Base-by-base conservation (phyloP, 2,329 filamentous ascomycete genomes). In the Fusarium stilboides region DNA sequence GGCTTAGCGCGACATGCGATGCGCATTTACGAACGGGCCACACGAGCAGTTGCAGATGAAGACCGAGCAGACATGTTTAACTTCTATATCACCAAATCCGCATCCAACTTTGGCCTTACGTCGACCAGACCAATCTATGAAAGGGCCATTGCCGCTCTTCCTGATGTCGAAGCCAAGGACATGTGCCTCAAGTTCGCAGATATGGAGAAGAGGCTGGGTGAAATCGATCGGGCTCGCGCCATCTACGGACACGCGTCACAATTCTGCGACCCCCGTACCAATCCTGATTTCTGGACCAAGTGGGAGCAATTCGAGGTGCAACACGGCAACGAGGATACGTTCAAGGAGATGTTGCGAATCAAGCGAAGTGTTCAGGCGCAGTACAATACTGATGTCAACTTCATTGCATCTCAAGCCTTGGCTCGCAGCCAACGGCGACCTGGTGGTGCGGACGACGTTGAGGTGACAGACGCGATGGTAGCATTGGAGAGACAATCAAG, bases 161-260 rank as follows among this genome's bases (percentile, higher is more conserved):
- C 97, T 0, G 96, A 99, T 80, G 88, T 86, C 66, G 96, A 98
- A 80, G 96, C 95, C 8, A 94, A 94, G 77, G 93, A 96, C 73
- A 99, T 99, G 96, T 99, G 96, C 81, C 89, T 99, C 77, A 98
- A 98, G 77, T 99, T 99, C 77, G 96, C 96, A 3, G 94, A 98
- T 75, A 97, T 97, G 94, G 94, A 98, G 82, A 90, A 94, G 74
- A 85, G 94, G 31, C 83, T 98, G 7, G 94, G 94, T 67, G 94
- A 98, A 78, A 97, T 99, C 78, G 96, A 99, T 79, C 91, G 97
- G 61, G 95, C 96, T 40, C 87, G 96, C 73, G 94, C 95, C 9
- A 98, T 99, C 72, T 99, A 97, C 77, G 95, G 94, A 2, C 96
- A 99, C 77, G 96, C 93, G 14, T 97, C 93, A 43, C 96, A 99